These are phyloP conservation scores for Periconia sp. DNA, from an alignment of 2,329 filamentous ascomycete species.

Conservation along the genomic window DNA sequence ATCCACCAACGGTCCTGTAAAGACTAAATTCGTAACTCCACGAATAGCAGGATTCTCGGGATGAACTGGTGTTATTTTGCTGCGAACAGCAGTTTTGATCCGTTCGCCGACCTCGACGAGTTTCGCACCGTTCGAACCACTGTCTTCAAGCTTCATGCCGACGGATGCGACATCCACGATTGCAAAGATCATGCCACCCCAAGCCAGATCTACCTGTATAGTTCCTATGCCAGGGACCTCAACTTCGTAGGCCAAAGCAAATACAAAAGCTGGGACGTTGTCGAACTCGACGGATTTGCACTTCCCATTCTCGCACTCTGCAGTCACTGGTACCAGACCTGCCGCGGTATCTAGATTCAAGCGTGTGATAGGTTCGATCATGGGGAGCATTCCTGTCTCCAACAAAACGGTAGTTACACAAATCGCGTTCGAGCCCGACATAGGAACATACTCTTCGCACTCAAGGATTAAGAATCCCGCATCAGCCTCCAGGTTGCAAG, in stretches of 20 bases:
- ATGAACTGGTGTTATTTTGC: slow-evolving; percentile 47
- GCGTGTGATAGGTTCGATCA: slow-evolving; percentile 52
- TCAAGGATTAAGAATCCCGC: slow-evolving; percentile 56
- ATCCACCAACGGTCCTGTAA: slow-evolving; percentile 44
- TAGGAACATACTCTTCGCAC: slow-evolving; percentile 53
- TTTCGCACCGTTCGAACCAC: slow-evolving; percentile 35
- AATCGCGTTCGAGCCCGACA: slow-evolving; percentile 56
- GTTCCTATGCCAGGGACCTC: slow-evolving; percentile 50
- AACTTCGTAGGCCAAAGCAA: slow-evolving; percentile 47
- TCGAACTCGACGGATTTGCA: slow-evolving; percentile 54
- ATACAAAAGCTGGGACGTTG: slow-evolving; percentile 54
- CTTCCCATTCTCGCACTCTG: slow-evolving; percentile 52
- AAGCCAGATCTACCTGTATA: slow-evolving; percentile 53
- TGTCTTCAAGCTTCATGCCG: slow-evolving; percentile 39
- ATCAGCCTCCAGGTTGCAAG: slow-evolving; percentile 53
- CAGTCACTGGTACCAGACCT: slow-evolving; percentile 50
- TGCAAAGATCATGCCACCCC: slow-evolving; percentile 55
- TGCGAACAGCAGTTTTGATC: slow-evolving; percentile 51
- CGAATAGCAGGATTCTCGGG: slow-evolving; percentile 51
- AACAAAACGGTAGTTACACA: slow-evolving; percentile 53
- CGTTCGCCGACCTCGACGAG: slow-evolving; percentile 52
- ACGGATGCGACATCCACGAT: slow-evolving; percentile 50
- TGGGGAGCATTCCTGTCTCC: slow-evolving; percentile 56
- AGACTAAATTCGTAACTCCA: slow-evolving; percentile 50
- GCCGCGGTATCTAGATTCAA: slow-evolving; percentile 54